Evolutionary conservation across 352 stramenopile genomes (phyloP).

Genomic region (Globisporangium takayamanum): DNA sequence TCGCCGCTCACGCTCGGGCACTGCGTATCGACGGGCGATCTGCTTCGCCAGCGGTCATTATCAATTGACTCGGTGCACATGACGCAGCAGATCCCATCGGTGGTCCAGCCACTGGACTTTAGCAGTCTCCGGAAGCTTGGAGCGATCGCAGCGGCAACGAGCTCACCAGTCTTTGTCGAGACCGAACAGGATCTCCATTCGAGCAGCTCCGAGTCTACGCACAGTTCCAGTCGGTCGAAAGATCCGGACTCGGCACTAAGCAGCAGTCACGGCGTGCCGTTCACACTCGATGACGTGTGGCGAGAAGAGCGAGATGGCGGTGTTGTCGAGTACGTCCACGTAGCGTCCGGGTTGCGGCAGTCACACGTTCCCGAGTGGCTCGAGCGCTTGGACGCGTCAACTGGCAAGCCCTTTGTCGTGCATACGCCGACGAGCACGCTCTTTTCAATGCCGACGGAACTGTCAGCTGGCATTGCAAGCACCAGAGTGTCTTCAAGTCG

Average conservation of each 20-base stretch:
- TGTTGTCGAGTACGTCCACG: constrained; percentile 9
- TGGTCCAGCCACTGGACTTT: constrained; percentile 11
- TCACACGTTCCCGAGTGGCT: constrained; percentile 13
- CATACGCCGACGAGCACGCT: constrained; percentile 14
- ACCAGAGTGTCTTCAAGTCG: not conserved
- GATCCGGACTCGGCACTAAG: not conserved
- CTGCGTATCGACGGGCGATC: not conserved
- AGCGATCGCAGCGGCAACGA: not conserved
- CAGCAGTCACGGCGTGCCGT: constrained; percentile 2
- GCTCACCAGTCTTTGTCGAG: not conserved
- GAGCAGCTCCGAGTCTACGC: not conserved
- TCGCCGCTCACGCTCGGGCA: not conserved
- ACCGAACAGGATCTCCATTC: not conserved
- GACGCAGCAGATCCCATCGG: constrained; percentile 9
- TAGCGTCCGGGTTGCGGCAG: constrained; percentile 7
- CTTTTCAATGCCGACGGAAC: not conserved
- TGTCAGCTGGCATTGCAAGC: not conserved
- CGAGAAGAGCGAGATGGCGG: constrained; percentile 5
- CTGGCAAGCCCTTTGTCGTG: constrained; percentile 13
- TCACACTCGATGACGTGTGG: constrained; percentile 10
- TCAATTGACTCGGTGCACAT: constrained; percentile 6
- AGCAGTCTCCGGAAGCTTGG: constrained; percentile 7
- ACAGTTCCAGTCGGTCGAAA: constrained; percentile 1
- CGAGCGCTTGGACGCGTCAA: constrained; percentile 2
- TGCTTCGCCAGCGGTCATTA: not conserved